Base-by-base conservation (phyloP, 164 flowering plant species). In the Malania oleifera region DNA sequence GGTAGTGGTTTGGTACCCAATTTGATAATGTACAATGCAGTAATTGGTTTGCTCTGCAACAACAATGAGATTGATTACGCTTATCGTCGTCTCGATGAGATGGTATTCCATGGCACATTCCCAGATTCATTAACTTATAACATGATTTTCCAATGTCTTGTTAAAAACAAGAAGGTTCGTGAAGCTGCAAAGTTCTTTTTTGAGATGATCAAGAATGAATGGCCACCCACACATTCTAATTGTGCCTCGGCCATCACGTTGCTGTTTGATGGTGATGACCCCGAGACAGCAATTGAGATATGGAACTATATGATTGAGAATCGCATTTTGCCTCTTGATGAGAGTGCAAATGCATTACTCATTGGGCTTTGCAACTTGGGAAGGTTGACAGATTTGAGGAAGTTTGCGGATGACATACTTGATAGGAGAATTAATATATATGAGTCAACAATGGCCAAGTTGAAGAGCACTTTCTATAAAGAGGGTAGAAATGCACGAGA, bases 161-260 rank as follows among this genome's bases (percentile, higher is more conserved):
- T 89, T 50, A 82, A 76, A 70, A 82, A 76, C 65, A 80, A 74
- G 67, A 85, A 69, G 73, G 82, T 80, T 62, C 63, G 62, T 24
- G 70, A 76, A 27, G 78, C 70, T 1, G 72, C 72, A 17, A 80
- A 60, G 29, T 83, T 87, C 57, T 87, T 86, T 66, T 2, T 24
- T 1, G 90, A 85, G 78, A 83, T 86, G 91, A 60, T 61, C 54
- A 87, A 83, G 75, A 87, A 87, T 61, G 97, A 89, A 63, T 69
- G 49, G 35, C 77, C 80, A 38, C 97, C 91, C 11, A 75, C 80
- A 0, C 77, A 56, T 52, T 47, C 69, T n/a, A 83, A 72, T 63
- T 83, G 80, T 64, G 73, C 81, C 40, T 70, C 65, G 1, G 95
- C 89, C 26, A 80, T 89, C 41, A 53, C 64, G 37, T 49, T 83